A percentile compares a stretch with the other conserved stretches of the same genome.
Evolutionary conservation across 139 green algal genomes (phyloP).

Genomic region (Astrephomene gubernaculifera): DNA sequence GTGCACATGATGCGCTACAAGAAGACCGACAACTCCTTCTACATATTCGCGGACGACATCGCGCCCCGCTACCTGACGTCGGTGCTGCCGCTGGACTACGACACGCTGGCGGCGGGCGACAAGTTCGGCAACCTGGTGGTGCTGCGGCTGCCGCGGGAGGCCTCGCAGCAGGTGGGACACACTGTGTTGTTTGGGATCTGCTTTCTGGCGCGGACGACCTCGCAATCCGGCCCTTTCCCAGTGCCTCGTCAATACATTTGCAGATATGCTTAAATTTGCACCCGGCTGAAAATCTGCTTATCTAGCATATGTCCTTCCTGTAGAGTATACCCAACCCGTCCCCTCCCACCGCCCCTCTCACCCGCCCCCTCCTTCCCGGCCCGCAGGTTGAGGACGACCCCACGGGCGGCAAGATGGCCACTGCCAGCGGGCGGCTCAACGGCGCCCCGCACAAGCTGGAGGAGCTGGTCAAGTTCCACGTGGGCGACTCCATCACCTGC

Average conservation of each 20-base stretch:
- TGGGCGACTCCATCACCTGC: slow-evolving; percentile 92
- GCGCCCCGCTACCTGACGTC: slow-evolving; percentile 86
- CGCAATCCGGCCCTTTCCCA: not conserved
- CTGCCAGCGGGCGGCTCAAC: slow-evolving; percentile 76
- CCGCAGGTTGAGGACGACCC: slow-evolving; percentile 96
- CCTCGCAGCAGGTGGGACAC: slow-evolving; percentile 79
- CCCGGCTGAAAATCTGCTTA: too few species aligned
- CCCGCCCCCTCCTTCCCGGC: too few species aligned
- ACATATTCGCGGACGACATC: slow-evolving; percentile 96
- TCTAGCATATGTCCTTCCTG: too few species aligned
- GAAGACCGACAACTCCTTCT: slow-evolving; percentile 90
- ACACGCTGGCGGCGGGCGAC: slow-evolving; percentile 93
- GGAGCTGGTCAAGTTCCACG: slow-evolving; percentile 89
- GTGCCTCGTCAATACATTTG: not conserved
- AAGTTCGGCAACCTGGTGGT: slow-evolving; percentile 98
- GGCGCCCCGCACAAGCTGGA: slow-evolving; percentile 95
- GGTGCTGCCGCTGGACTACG: slow-evolving; percentile 92
- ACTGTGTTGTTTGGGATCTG: not conserved
- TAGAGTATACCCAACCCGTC: too few species aligned
- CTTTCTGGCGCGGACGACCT: not conserved
- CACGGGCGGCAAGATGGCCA: slow-evolving; percentile 91
- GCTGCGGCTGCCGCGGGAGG: slow-evolving; percentile 85
- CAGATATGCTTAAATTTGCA: too few species aligned
- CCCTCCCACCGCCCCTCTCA: too few species aligned
- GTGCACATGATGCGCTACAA: slow-evolving; percentile 84